Conservation (phyloP, 2,329 filamentous ascomycete genomes). For the Verticillium isaacii region DNA sequence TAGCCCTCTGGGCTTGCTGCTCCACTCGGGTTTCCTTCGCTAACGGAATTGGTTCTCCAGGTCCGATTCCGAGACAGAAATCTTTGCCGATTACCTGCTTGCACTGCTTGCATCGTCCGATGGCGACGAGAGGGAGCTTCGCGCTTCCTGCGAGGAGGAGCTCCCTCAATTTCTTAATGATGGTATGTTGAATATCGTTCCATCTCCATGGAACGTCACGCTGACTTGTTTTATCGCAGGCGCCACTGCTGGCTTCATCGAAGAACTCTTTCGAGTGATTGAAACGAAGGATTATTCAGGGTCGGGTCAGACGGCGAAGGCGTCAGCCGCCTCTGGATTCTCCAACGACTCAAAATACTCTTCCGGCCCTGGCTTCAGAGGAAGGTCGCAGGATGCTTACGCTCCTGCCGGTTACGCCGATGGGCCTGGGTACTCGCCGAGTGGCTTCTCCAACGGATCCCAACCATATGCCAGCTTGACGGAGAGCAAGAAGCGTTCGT, state of each 20-base stretch:
- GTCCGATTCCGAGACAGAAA: constrained; percentile 75
- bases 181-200: constrained; percentile 32
- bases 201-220: background rate
- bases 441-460: background rate
- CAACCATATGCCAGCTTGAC: background rate
- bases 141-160: constrained; percentile 64
- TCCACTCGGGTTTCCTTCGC: background rate
- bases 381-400: too few relatives aligned
- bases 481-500: constrained; percentile 24
- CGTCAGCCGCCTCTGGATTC: background rate
- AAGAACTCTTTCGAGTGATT: constrained; percentile 66
- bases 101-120: constrained; percentile 66
- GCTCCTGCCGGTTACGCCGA: too few relatives aligned
- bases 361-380: background rate
- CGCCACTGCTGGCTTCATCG: constrained; percentile 28
- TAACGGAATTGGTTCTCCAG: constrained; percentile 33
- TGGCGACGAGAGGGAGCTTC: constrained; percentile 58
- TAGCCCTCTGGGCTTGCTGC: background rate
- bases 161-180: constrained; percentile 73
- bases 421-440: too few relatives aligned
- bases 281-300: constrained; percentile 50
- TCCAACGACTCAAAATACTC: background rate
- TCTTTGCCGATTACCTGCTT: constrained; percentile 80
- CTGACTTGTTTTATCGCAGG: background rate
- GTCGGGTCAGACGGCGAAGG: background rate